These are phyloP conservation scores for Rhodotorula taiwanensis DNA, from an alignment of 768 basidiomycete species.

Conservation along the genomic window DNA sequence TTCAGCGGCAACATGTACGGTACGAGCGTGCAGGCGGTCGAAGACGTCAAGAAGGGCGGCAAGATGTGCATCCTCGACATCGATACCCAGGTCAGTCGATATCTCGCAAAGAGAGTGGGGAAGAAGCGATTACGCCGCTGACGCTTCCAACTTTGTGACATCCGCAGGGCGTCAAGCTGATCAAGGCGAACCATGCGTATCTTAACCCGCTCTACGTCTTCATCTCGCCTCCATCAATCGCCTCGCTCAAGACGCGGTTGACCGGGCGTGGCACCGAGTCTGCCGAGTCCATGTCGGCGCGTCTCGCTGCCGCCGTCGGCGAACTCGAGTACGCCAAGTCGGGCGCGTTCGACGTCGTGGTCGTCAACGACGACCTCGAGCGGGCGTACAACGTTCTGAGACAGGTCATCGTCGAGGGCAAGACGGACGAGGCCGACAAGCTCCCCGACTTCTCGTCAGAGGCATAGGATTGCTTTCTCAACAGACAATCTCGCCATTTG, in stretches of 20 bases:
- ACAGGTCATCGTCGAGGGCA: constrained; percentile 65
- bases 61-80: constrained; percentile 89
- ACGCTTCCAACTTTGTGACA: neutral
- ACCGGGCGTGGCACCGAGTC: constrained; percentile 76
- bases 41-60: constrained; percentile 60
- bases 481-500: too few relatives aligned
- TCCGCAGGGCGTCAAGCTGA: constrained; percentile 76
- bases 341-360: constrained; percentile 67
- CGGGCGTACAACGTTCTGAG: constrained; percentile 72
- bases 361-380: constrained; percentile 85
- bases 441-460: constrained; percentile 52
- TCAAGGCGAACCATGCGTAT: constrained; percentile 61
- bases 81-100: constrained; percentile 94
- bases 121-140: neutral
- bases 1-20: constrained; percentile 90
- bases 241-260: constrained; percentile 63
- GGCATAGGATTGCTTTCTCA: too few relatives aligned
- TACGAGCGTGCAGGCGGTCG: constrained; percentile 74
- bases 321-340: constrained; percentile 80
- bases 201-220: constrained; percentile 84
- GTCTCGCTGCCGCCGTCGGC: constrained; percentile 66
- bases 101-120: too few relatives aligned
- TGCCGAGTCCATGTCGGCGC: constrained; percentile 61
- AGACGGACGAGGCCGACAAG: constrained; percentile 52
- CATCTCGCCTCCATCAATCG: constrained; percentile 76